These are phyloP conservation scores for Melastoma malabathricum DNA, from an alignment of 345 rosid genomes.

Conservation along the genomic window DNA sequence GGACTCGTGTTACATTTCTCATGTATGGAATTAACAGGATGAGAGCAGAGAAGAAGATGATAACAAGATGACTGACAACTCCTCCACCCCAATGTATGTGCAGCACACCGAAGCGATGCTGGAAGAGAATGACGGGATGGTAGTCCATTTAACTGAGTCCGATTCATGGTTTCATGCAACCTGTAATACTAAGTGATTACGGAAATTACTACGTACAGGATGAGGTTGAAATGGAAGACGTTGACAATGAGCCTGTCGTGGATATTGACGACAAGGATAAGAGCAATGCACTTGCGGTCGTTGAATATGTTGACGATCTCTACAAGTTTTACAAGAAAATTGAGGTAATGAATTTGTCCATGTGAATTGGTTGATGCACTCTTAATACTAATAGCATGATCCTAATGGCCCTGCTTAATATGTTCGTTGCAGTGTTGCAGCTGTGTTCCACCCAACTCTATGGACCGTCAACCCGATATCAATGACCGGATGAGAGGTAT, in stretches of 20 bases:
- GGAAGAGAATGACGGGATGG: slow-evolving; percentile 85
- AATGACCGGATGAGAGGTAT: slow-evolving; percentile 93
- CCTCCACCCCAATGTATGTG: slow-evolving; percentile 63
- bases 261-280: slow-evolving; percentile 72
- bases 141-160: slow-evolving; percentile 9
- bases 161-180: too few species aligned
- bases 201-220: slow-evolving; percentile 25
- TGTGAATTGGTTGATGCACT: too few species aligned
- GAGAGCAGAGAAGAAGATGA: slow-evolving; percentile 38
- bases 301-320: slow-evolving; percentile 69
- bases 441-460: slow-evolving; percentile 47
- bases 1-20: neutral
- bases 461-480: slow-evolving; percentile 61
- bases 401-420: too few species aligned
- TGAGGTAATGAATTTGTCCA: slow-evolving; percentile 33
- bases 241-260: slow-evolving; percentile 28
- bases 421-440: slow-evolving; percentile 31
- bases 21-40: slow-evolving; percentile 20
- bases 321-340: slow-evolving; percentile 52
- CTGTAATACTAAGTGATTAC: too few species aligned
- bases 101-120: slow-evolving; percentile 84
- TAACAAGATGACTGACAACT: slow-evolving; percentile 20
- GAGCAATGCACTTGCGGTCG: slow-evolving; percentile 61
- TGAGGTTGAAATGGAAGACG: slow-evolving; percentile 84
- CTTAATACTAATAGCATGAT: too few species aligned